phyloP scores from a whole-genome alignment of 306 rosid species.

The Vicia villosa region DNA sequence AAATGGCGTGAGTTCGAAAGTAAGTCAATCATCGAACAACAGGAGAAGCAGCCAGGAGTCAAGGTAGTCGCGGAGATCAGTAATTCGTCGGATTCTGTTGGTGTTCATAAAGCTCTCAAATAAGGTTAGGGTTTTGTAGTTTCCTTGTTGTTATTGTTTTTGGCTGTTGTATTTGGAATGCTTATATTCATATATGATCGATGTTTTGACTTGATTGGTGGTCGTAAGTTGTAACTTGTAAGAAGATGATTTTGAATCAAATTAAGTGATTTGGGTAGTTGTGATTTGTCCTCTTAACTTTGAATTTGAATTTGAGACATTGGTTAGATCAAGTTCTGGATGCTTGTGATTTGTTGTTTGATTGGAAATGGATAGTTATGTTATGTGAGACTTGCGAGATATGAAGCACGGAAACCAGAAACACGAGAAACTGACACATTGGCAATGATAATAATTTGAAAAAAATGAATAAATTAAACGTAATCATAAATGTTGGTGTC shows the following conservation, averaged over 20 bases:
- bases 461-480: too few relatives aligned
- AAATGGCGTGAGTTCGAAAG: conserved; percentile 62
- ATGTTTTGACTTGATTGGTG: background rate
- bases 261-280: conserved; percentile 1
- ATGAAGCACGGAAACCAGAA: too few relatives aligned
- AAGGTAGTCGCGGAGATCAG: conserved; percentile 21
- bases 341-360: background rate
- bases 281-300: background rate
- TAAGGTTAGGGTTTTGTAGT: conserved; percentile 38
- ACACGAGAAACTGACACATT: too few relatives aligned
- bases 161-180: background rate
- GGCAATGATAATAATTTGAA: too few relatives aligned
- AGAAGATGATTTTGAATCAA: conserved; percentile 20
- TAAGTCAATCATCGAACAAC: conserved; percentile 42
- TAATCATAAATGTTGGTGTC: too few relatives aligned
- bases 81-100: conserved; percentile 43
- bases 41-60: conserved; percentile 31
- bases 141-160: background rate
- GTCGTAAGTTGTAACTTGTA: conserved; percentile 34
- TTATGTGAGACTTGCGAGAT: background rate
- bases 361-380: background rate
- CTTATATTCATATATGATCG: background rate
- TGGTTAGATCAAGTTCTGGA: conserved; percentile 9
- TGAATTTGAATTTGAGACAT: conserved; percentile 5
- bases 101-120: conserved; percentile 44